Base-by-base conservation (phyloP, 176 grass and related monocot genomes). In the Rhynchospora breviuscula region DNA sequence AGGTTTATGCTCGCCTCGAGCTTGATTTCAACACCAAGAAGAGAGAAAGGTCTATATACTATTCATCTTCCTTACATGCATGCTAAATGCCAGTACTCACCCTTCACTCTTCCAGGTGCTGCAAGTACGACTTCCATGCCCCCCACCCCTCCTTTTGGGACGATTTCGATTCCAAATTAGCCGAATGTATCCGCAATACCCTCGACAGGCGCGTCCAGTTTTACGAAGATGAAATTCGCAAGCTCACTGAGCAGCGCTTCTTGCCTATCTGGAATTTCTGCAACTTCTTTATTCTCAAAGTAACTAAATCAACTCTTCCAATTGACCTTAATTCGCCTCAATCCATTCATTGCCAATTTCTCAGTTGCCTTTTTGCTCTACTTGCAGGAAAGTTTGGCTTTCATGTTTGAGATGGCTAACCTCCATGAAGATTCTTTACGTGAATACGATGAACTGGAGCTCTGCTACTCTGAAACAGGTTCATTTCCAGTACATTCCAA, bases 251-350 rank as follows among this genome's bases (percentile, higher is more conserved):
- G 85, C 96, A 99, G 63, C 89, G 96, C 23, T 93, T 95, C 72
- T 83, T 86, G 82, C 93, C 93, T 66, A 81, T 99, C 61, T 99
- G 96, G 96, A 99, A 99, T 87, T 99, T 99, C 82, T 99, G 96
- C 87, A 99, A 99, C 85, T 99, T 99, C 83, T 95, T 99, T 85
- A 99, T 99, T 85, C 83, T 99, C 81, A 99, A 99, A 89, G n/a
- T n/a, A n/a, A n/a, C n/a, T n/a, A n/a, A n/a, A n/a, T n/a, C n/a
- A n/a, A n/a, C n/a, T n/a, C n/a, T n/a, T n/a, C n/a, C n/a, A n/a
- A n/a, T n/a, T n/a, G n/a, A n/a, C n/a, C n/a, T n/a, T n/a, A n/a
- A n/a, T n/a, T n/a, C n/a, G n/a, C n/a, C n/a, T n/a, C n/a, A n/a
- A n/a, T n/a, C n/a, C n/a, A n/a, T n/a, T n/a, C n/a, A n/a, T n/a